A percentile compares a stretch with the other conserved stretches of the same genome.
phyloP scores from a whole-genome alignment of 345 rosid species.

The Isatis tinctoria region DNA sequence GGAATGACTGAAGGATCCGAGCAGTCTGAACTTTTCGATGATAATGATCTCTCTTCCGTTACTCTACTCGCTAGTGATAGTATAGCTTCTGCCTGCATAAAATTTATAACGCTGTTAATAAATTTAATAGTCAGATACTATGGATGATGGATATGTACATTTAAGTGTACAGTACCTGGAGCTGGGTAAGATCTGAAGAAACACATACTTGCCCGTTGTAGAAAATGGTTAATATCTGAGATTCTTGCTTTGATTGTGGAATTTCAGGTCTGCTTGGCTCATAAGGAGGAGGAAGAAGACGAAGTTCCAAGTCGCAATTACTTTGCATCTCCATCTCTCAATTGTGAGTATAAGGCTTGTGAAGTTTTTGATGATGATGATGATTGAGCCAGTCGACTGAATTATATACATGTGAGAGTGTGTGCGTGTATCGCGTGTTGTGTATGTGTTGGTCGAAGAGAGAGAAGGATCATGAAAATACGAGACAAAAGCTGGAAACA shows the following conservation, averaged over 20 bases:
- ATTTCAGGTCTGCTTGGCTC: background rate
- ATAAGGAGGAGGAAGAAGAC: slow-evolving; percentile 3
- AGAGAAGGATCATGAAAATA: background rate
- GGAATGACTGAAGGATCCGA: background rate
- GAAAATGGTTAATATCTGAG: slow-evolving; percentile 14
- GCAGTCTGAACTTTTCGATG: background rate
- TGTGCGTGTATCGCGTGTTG: slow-evolving; percentile 9
- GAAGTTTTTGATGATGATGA: slow-evolving; percentile 1
- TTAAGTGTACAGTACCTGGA: background rate
- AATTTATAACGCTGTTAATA: background rate
- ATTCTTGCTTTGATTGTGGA: slow-evolving; percentile 8
- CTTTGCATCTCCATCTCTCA: slow-evolving; percentile 14
- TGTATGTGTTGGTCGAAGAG: background rate
- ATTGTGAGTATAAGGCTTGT: background rate
- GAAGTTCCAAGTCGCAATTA: slow-evolving; percentile 28
- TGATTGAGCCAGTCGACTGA: background rate
- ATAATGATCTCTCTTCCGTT: background rate
- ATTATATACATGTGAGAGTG: background rate
- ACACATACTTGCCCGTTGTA: slow-evolving; percentile 16
- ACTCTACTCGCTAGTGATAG: slow-evolving; percentile 18
- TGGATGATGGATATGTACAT: background rate
- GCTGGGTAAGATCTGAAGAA: slow-evolving; percentile 11
- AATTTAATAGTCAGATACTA: background rate
- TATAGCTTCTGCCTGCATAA: slow-evolving; percentile 5
- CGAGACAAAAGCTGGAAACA: background rate